Percentiles rank a stretch among this genome's conserved stretches.
Evolutionary conservation across 1,284 basidiomycete genomes (phyloP).

Genomic region (Trichosporon inkin): DNA sequence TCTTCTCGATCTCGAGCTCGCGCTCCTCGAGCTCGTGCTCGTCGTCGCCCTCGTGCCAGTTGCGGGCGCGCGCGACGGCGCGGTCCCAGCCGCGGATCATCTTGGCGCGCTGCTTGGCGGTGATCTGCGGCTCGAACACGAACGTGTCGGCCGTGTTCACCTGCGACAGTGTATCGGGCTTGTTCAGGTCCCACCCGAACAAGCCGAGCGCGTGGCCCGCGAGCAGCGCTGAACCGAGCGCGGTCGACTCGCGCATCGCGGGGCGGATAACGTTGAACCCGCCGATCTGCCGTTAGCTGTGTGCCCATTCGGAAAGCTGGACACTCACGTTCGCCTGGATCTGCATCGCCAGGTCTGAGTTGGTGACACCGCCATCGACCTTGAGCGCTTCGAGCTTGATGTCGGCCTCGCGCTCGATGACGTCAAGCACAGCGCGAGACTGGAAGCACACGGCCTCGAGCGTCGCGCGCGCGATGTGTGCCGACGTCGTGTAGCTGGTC

Average conservation of each 20-base stretch:
- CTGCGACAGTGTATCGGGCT: slow-evolving; percentile 76
- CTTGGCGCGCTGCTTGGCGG: slow-evolving; percentile 58
- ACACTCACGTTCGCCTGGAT: slow-evolving; percentile 69
- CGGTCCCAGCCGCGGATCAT: slow-evolving; percentile 75
- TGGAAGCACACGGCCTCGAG: slow-evolving; percentile 75
- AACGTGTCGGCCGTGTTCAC: slow-evolving; percentile 82
- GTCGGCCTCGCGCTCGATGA: slow-evolving; percentile 56
- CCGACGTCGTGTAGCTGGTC: slow-evolving; percentile 86
- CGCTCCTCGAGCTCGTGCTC: slow-evolving; percentile 21
- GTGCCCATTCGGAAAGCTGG: neutral
- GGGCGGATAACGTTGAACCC: slow-evolving; percentile 89
- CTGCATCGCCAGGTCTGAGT: slow-evolving; percentile 73
- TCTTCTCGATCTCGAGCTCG: slow-evolving; percentile 20
- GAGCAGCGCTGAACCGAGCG: slow-evolving; percentile 92
- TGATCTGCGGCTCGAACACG: slow-evolving; percentile 63
- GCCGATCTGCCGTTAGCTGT: slow-evolving; percentile 55
- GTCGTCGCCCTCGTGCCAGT: slow-evolving; percentile 56
- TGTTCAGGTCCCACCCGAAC: slow-evolving; percentile 89
- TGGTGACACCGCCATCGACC: slow-evolving; percentile 93
- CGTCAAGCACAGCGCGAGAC: slow-evolving; percentile 89
- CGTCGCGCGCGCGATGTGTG: slow-evolving; percentile 89
- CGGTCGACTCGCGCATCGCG: slow-evolving; percentile 95
- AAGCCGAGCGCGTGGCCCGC: slow-evolving; percentile 83
- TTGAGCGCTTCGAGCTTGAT: slow-evolving; percentile 72
- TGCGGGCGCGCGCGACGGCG: slow-evolving; percentile 72